These are phyloP conservation scores for Colletotrichum melonis DNA, from an alignment of 2,329 filamentous ascomycete genomes.

Conservation along the genomic window DNA sequence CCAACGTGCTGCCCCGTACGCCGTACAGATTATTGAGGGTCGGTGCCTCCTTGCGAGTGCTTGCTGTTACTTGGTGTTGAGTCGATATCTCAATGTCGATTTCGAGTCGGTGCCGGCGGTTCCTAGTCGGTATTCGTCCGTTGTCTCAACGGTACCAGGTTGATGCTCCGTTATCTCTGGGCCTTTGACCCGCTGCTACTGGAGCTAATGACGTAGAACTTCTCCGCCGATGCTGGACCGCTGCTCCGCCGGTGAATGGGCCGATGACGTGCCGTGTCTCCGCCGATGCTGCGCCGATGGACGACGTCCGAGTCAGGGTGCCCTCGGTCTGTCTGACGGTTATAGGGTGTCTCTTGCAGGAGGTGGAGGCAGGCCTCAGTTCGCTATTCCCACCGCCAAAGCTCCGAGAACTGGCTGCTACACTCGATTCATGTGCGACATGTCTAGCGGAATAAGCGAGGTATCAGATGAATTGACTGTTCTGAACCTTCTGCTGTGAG, in stretches of 20 bases:
- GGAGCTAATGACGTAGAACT: slow-evolving; percentile 33
- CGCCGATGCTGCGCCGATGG: slow-evolving; percentile 30
- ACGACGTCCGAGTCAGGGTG: slow-evolving; percentile 28
- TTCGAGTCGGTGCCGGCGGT: slow-evolving; percentile 30
- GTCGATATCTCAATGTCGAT: slow-evolving; percentile 18
- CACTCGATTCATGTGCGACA: background rate
- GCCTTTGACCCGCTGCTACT: slow-evolving; percentile 22
- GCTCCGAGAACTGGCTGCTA: background rate
- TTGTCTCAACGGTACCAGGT: slow-evolving; percentile 32
- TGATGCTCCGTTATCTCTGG: slow-evolving; percentile 34
- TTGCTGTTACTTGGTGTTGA: slow-evolving; percentile 20
- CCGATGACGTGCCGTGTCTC: slow-evolving; percentile 35
- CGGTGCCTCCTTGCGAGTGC: background rate
- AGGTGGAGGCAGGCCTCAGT: background rate
- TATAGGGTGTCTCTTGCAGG: background rate
- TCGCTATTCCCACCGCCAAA: background rate
- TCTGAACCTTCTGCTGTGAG: background rate
- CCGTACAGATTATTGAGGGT: background rate
- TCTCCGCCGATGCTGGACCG: slow-evolving; percentile 32
- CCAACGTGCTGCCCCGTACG: slow-evolving; percentile 4
- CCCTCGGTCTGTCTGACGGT: background rate
- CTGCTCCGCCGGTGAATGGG: slow-evolving; percentile 29
- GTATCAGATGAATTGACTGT: background rate
- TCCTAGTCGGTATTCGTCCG: slow-evolving; percentile 33
- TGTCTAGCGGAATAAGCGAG: background rate